Evolutionary conservation across 139 green algal species (phyloP).

Genomic region (Pleodorina starrii): DNA sequence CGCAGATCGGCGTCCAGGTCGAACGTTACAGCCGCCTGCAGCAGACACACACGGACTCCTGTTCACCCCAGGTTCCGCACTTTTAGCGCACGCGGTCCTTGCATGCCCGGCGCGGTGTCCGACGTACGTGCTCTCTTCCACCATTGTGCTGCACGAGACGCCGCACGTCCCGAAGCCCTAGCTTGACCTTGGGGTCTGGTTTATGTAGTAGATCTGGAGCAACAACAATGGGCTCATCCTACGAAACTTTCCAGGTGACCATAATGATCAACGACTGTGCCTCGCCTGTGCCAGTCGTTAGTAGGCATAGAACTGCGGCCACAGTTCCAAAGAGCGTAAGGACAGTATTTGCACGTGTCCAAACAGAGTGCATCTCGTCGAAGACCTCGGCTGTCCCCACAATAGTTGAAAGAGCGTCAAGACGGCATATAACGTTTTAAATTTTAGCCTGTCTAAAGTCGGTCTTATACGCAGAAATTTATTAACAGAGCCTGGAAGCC

Average conservation of each 20-base stretch:
- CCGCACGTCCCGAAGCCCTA: slow-evolving; percentile 52
- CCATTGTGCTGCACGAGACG: slow-evolving; percentile 35
- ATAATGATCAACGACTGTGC: slow-evolving; percentile 6
- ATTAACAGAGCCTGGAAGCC: too few relatives aligned
- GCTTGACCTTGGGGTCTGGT: slow-evolving; percentile 46
- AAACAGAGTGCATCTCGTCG: slow-evolving; percentile 61
- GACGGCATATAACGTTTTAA: too few relatives aligned
- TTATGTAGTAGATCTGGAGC: slow-evolving; percentile 61
- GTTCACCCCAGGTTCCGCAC: background rate
- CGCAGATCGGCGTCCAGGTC: slow-evolving; percentile 80
- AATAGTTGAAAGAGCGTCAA: too few relatives aligned
- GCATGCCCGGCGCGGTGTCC: too few relatives aligned
- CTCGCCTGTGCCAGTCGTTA: slow-evolving; percentile 57
- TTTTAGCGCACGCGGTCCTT: background rate
- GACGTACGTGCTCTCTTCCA: slow-evolving; percentile 51
- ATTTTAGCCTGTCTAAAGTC: too few relatives aligned
- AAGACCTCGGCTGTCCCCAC: too few relatives aligned
- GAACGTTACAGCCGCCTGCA: slow-evolving; percentile 76
- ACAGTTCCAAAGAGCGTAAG: slow-evolving; percentile 71
- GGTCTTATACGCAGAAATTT: too few relatives aligned
- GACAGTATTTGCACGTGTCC: slow-evolving; percentile 57
- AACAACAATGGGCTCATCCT: background rate
- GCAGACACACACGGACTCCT: background rate
- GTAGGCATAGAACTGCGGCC: slow-evolving; percentile 52
- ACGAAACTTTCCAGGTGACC: too few relatives aligned